phyloP scores from a whole-genome alignment of 2,329 filamentous ascomycete genomes.

The Fusarium verticillioides region DNA sequence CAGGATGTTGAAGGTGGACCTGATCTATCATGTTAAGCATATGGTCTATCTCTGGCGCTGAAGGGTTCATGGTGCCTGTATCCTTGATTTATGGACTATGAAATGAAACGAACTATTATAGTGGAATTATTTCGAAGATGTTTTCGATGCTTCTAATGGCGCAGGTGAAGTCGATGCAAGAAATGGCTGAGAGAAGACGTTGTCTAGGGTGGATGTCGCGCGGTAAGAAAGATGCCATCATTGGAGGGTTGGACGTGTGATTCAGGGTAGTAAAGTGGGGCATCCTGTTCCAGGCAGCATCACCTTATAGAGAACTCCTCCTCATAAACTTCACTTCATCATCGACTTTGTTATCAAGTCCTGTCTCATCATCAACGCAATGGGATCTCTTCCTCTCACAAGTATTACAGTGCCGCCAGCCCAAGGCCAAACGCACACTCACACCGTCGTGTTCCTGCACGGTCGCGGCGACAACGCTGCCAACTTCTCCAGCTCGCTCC shows the following conservation, averaged over 20 bases:
- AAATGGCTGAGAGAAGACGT: neutral
- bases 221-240: neutral
- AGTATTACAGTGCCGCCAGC: neutral
- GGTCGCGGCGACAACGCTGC: conserved; percentile 55
- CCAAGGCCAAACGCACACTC: conserved; percentile 46
- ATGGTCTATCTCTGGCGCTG: neutral
- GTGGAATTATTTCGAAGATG: accelerated
- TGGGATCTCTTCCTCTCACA: neutral
- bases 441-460: conserved; percentile 59
- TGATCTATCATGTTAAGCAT: accelerated
- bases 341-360: accelerated
- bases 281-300: neutral
- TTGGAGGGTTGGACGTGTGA: neutral
- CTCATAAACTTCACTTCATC: neutral
- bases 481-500: conserved; percentile 48
- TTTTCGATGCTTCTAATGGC: accelerated
- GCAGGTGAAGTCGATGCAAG: neutral
- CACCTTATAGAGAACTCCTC: neutral
- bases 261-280: neutral
- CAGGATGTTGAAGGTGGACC: neutral
- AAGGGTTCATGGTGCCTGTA: accelerated
- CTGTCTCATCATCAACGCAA: accelerated
- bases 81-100: accelerated
- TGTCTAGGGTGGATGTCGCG: neutral
- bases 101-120: accelerated